Evolutionary conservation across 805 yeast species (phyloP).

Genomic region (Lipomyces yamadae): DNA sequence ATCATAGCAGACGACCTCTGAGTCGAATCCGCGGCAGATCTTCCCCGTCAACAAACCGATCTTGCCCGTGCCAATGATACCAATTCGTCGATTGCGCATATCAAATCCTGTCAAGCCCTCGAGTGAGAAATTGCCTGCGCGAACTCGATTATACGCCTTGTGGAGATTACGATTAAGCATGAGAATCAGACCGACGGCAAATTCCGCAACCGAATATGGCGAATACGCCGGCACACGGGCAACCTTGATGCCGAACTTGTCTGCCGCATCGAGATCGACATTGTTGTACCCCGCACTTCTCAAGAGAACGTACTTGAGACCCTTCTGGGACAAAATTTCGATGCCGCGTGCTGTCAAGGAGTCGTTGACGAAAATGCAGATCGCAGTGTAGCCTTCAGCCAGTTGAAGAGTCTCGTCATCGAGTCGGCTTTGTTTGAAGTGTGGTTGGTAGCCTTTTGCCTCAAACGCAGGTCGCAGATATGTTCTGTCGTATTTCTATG

Average conservation of each 20-base stretch:
- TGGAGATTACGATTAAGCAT: conserved; percentile 42
- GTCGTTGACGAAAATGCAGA: conserved; percentile 41
- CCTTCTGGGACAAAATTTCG: conserved; percentile 32
- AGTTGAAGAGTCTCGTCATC: conserved; percentile 37
- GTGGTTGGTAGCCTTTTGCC: conserved; percentile 17
- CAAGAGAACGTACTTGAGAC: conserved; percentile 37
- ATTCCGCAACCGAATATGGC: conserved; percentile 43
- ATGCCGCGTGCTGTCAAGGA: conserved; percentile 26
- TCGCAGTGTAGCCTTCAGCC: conserved; percentile 38
- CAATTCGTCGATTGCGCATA: conserved; percentile 50
- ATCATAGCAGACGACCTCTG: conserved; percentile 53
- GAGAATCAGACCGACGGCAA: conserved; percentile 41
- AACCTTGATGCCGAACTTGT: conserved; percentile 35
- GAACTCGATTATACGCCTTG: conserved; percentile 41
- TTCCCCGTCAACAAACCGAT: conserved; percentile 53
- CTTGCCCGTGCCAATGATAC: conserved; percentile 56
- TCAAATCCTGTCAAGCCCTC: conserved; percentile 42
- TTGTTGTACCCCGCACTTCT: conserved; percentile 42
- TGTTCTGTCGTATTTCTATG: conserved; percentile 34
- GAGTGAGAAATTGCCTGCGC: conserved; percentile 41
- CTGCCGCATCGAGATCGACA: conserved; percentile 40
- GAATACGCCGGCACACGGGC: conserved; percentile 43
- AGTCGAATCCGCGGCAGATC: conserved; percentile 52
- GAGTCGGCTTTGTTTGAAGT: conserved; percentile 31
- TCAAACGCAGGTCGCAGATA: conserved; percentile 36